These are phyloP conservation scores for Prunus persica DNA, from an alignment of 306 rosid genomes.

Conservation along the genomic window DNA sequence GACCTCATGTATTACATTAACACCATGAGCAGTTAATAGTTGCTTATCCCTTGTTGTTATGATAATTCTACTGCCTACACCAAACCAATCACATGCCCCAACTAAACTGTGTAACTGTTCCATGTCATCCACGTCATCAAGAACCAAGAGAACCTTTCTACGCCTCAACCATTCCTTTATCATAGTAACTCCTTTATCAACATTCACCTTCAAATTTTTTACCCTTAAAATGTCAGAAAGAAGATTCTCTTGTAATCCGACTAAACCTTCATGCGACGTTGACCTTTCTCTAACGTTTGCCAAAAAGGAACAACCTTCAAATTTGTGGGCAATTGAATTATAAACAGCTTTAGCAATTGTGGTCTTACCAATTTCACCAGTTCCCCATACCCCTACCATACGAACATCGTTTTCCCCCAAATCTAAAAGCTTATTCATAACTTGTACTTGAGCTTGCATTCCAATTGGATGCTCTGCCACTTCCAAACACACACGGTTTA, in stretches of 20 bases:
- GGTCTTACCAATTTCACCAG: too few relatives aligned
- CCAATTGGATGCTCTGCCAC: too few relatives aligned
- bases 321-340: too few relatives aligned
- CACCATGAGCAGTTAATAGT: neutral
- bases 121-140: slow-evolving; percentile 1
- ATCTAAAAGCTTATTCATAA: too few relatives aligned
- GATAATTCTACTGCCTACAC: neutral
- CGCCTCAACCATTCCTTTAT: neutral
- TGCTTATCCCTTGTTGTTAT: slow-evolving; percentile 2
- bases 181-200: neutral
- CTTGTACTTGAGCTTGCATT: too few relatives aligned
- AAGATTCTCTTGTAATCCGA: neutral
- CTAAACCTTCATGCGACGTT: neutral
- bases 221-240: neutral
- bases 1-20: neutral
- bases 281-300: neutral
- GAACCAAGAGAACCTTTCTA: neutral
- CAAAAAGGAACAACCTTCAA: too few relatives aligned
- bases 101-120: neutral
- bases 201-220: neutral
- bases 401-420: too few relatives aligned
- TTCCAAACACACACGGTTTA: too few relatives aligned
- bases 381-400: too few relatives aligned
- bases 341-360: too few relatives aligned
- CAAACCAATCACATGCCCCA: neutral